Percentiles rank a stretch among this genome's conserved stretches.
phyloP scores from a whole-genome alignment of 2,329 filamentous ascomycete species.

The Aspergillus terreus region DNA sequence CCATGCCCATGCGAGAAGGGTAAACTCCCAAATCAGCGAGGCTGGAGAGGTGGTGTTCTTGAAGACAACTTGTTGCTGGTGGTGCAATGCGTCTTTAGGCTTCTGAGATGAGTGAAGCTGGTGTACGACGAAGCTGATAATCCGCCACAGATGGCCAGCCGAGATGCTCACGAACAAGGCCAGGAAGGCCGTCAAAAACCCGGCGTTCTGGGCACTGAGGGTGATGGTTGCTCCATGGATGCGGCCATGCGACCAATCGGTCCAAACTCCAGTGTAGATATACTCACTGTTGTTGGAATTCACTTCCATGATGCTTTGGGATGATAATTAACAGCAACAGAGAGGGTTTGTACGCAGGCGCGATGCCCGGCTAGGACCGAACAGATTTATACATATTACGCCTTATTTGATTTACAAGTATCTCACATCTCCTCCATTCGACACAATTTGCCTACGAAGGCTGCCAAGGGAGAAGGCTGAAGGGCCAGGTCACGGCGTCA shows the following conservation, averaged over 20 bases:
- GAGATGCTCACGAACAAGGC: conserved; percentile 23
- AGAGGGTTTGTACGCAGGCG: not conserved
- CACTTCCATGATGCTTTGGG: not conserved
- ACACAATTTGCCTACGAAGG: not conserved
- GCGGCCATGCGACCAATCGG: conserved; percentile 20
- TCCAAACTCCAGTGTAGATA: conserved; percentile 22
- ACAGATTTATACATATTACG: not conserved
- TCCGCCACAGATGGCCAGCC: conserved; percentile 26
- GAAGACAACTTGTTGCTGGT: conserved; percentile 32
- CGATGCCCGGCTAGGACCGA: not conserved
- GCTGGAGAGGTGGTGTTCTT: conserved; percentile 18
- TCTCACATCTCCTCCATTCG: not conserved
- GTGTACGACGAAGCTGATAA: conserved; percentile 26
- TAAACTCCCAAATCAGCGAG: conserved; percentile 3
- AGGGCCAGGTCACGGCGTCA: not conserved
- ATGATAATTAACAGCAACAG: not conserved
- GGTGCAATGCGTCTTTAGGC: conserved; percentile 26
- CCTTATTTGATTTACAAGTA: too few relatives aligned
- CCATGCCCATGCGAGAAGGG: not conserved
- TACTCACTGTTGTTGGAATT: not conserved
- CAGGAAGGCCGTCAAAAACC: conserved; percentile 23
- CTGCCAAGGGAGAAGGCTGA: not conserved
- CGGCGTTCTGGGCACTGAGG: conserved; percentile 14
- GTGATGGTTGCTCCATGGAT: conserved; percentile 25
- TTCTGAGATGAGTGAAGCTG: conserved; percentile 14